Evolutionary conservation across 192 early-diverging fungal species (phyloP).

Genomic region (Gryganskiella cystojenkinii): DNA sequence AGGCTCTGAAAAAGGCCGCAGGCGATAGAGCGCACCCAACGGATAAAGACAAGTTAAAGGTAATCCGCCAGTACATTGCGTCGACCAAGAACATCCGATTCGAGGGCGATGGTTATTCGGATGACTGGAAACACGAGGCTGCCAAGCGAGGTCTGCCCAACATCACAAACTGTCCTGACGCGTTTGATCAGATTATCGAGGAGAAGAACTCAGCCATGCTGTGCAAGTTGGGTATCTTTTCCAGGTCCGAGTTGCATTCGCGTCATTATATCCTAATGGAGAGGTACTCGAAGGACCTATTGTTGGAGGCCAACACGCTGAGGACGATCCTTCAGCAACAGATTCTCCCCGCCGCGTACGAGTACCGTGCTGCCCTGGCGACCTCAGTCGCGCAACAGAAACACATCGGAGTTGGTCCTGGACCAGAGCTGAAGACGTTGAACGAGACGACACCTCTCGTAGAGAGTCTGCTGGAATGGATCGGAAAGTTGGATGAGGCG

Average conservation of each 20-base stretch:
- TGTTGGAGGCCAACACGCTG: slow-evolving; percentile 92
- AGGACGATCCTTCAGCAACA: slow-evolving; percentile 79
- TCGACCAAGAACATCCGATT: slow-evolving; percentile 88
- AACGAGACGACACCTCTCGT: slow-evolving; percentile 71
- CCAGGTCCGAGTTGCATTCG: slow-evolving; percentile 84
- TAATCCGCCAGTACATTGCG: slow-evolving; percentile 85
- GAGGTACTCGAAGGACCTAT: slow-evolving; percentile 95
- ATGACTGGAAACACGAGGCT: slow-evolving; percentile 91
- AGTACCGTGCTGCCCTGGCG: slow-evolving; percentile 88
- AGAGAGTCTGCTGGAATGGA: slow-evolving; percentile 60
- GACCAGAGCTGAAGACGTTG: slow-evolving; percentile 77
- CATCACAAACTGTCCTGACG: slow-evolving; percentile 88
- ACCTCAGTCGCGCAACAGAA: slow-evolving; percentile 79
- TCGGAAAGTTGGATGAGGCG: slow-evolving; percentile 63
- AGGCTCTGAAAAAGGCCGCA: slow-evolving; percentile 79
- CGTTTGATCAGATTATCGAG: slow-evolving; percentile 83
- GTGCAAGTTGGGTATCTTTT: slow-evolving; percentile 81
- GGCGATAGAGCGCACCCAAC: slow-evolving; percentile 79
- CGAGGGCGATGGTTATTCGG: slow-evolving; percentile 97
- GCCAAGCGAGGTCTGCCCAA: slow-evolving; percentile 93
- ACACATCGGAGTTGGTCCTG: slow-evolving; percentile 55
- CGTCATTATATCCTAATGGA: slow-evolving; percentile 95
- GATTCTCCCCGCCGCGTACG: slow-evolving; percentile 87
- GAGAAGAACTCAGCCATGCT: slow-evolving; percentile 79
- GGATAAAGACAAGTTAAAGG: slow-evolving; percentile 85